These are phyloP conservation scores for Blastobotrys malaysiensis DNA, from an alignment of 1,139 yeast genomes.

Conservation along the genomic window DNA sequence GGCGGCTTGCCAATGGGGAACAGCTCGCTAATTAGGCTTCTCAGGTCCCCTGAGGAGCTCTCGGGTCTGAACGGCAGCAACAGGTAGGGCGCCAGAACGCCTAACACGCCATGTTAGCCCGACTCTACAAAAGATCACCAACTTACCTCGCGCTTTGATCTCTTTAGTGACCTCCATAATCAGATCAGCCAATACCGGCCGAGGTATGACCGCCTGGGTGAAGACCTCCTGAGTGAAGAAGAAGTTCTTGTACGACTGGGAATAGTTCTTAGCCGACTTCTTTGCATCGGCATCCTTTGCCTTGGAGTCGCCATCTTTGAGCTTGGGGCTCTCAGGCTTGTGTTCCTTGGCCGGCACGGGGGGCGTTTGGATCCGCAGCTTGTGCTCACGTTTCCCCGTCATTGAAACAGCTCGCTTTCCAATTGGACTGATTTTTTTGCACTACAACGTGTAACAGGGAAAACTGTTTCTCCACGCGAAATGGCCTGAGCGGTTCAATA, in stretches of 20 bases:
- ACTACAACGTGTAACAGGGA: background rate
- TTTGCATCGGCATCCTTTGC: background rate
- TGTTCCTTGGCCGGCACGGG: background rate
- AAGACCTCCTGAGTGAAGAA: constrained; percentile 27
- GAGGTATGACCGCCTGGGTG: constrained; percentile 22
- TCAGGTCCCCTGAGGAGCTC: constrained; percentile 23
- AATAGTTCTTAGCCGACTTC: background rate
- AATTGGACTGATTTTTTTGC: background rate
- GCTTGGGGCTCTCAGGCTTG: background rate
- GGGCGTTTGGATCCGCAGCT: background rate
- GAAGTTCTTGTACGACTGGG: constrained; percentile 19
- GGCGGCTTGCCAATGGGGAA: constrained; percentile 25
- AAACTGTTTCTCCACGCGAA: background rate
- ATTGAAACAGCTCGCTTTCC: background rate
- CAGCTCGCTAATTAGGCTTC: constrained; percentile 22
- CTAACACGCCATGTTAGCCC: constrained; percentile 14
- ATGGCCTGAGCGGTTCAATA: background rate
- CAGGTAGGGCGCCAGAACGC: constrained; percentile 30
- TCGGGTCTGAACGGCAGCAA: constrained; percentile 30
- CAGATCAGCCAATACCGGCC: constrained; percentile 27
- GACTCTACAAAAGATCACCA: background rate
- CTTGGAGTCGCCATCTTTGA: background rate
- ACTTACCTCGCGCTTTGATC: constrained; percentile 31
- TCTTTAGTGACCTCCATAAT: constrained; percentile 29
- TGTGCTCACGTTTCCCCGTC: background rate